phyloP scores from a whole-genome alignment of 371 early-diverging fungal species.

The Zopfochytrium polystomum region DNA sequence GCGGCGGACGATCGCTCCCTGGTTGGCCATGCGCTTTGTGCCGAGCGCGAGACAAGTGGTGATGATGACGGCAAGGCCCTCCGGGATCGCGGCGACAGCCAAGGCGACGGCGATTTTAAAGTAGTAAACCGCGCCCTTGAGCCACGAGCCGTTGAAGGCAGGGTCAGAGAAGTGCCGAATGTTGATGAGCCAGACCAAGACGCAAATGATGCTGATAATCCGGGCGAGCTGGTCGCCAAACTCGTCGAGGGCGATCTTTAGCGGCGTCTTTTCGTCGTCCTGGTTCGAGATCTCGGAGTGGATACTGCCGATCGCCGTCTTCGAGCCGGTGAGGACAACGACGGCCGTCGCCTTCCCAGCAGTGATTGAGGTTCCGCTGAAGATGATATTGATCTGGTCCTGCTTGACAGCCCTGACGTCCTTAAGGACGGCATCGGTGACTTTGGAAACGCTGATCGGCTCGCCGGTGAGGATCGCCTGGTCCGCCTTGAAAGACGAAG shows the following conservation, averaged over 20 bases:
- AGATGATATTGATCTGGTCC: constrained; percentile 91
- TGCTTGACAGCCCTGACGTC: constrained; percentile 84
- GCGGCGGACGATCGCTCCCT: constrained; percentile 93
- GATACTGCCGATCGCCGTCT: constrained; percentile 93
- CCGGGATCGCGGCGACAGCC: constrained; percentile 99
- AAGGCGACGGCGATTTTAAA: constrained; percentile 96
- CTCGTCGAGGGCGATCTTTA: constrained; percentile 91
- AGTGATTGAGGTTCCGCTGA: constrained; percentile 94
- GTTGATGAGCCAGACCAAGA: too few species aligned
- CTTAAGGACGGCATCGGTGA: constrained; percentile 53
- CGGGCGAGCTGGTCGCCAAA: constrained; percentile 95
- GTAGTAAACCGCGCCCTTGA: constrained; percentile 59
- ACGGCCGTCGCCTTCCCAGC: constrained; percentile 86
- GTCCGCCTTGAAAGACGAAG: constrained; percentile 87
- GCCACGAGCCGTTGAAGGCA: constrained; percentile 68
- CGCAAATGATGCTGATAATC: constrained; percentile 90
- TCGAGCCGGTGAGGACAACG: constrained; percentile 81
- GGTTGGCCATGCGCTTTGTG: constrained; percentile 93
- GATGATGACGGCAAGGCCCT: too few species aligned
- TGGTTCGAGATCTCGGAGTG: constrained; percentile 80
- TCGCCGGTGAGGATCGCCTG: constrained; percentile 97
- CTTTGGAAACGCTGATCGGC: constrained; percentile 87
- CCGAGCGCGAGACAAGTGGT: constrained; percentile 96
- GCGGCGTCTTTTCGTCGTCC: constrained; percentile 87
- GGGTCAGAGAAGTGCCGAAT: constrained; percentile 92